Percentiles rank a stretch among this genome's conserved stretches.
Evolutionary conservation across 768 basidiomycete species (phyloP).

Genomic region (Gautieria morchelliformis): DNA sequence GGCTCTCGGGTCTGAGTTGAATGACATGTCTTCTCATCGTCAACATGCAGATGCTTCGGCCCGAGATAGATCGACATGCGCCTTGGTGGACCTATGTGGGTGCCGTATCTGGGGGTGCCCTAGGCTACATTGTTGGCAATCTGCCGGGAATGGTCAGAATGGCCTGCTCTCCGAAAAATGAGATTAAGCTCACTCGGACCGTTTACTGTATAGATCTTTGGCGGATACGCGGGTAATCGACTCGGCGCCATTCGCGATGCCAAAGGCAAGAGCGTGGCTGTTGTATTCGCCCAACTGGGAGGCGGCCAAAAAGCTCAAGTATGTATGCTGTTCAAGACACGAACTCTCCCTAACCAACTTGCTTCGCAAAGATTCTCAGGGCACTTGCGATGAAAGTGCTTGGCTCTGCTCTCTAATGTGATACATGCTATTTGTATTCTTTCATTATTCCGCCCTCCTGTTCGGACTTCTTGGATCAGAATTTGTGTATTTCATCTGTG

Average conservation of each 20-base stretch:
- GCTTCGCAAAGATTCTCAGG: slow-evolving; percentile 56
- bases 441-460: background rate
- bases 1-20: slow-evolving; percentile 9
- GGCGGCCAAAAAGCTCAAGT: slow-evolving; percentile 84
- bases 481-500: no score
- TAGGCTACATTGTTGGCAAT: slow-evolving; percentile 54
- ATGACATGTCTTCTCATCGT: background rate
- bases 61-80: slow-evolving; percentile 63
- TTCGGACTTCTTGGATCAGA: background rate
- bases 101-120: slow-evolving; percentile 55
- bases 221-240: slow-evolving; percentile 82
- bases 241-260: slow-evolving; percentile 87
- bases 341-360: background rate
- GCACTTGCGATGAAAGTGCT: slow-evolving; percentile 77
- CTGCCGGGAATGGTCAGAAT: slow-evolving; percentile 59
- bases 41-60: slow-evolving; percentile 54
- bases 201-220: slow-evolving; percentile 30
- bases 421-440: background rate
- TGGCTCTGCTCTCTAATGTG: slow-evolving; percentile 41
- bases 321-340: slow-evolving; percentile 10
- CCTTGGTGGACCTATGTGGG: slow-evolving; percentile 75
- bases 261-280: slow-evolving; percentile 87
- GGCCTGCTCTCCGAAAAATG: background rate
- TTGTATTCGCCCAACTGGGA: slow-evolving; percentile 73
- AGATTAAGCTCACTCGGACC: background rate